Evolutionary conservation across 257 asterid species (phyloP), one percentile per base, ranked within the genome.

Genomic region (Marsdenia floribunda): DNA sequence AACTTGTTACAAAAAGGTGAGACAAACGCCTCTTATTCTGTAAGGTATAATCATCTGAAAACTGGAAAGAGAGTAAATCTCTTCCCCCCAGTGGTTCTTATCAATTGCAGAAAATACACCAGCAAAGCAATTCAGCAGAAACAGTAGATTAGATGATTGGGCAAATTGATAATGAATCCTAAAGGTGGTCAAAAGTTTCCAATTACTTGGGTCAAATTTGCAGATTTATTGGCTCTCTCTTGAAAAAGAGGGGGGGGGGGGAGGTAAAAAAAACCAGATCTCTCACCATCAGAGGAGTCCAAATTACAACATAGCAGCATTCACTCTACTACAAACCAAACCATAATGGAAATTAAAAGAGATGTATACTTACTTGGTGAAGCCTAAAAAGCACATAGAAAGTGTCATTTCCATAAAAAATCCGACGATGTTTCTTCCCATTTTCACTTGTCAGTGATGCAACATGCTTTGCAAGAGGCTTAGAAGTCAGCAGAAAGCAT

Each of bases 351-450:
- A 29, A 59, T 24, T 18, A 47, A 70, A 50, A 22, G 33, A 68
- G 72, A 55, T 8, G 54, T 47, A 69, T 72, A 55, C 80, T 87
- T 85, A 95, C 98, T 87, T 95, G 98, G 82, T 92, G 99, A 79
- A 95, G 85, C 88, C 99, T 91, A 73, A 89, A 87, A 78, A 95
- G 96, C 83, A 92, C 98, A 61, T 90, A 93, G 81, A 88, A 95
- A 58, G 91, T 68, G 80, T 95, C 99, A 71, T 93, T 93, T 75
- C 98, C 99, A 69, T 95, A 95, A 73, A 95, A 88, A 35, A 95
- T 85, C 54, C 80, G 85, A 3, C 72, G 77, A 80, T 75, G 86
- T 79, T 63, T 87, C 81, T 71, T 84, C 64, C 72, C 86, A 73
- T 74, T 79, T 59, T 79, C 87, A 57, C 64, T 75, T 24, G 76